Percentiles rank a stretch among this genome's conserved stretches.
Conservation (phyloP, 2,329 filamentous ascomycete species). For the Fusarium nelsonii region DNA sequence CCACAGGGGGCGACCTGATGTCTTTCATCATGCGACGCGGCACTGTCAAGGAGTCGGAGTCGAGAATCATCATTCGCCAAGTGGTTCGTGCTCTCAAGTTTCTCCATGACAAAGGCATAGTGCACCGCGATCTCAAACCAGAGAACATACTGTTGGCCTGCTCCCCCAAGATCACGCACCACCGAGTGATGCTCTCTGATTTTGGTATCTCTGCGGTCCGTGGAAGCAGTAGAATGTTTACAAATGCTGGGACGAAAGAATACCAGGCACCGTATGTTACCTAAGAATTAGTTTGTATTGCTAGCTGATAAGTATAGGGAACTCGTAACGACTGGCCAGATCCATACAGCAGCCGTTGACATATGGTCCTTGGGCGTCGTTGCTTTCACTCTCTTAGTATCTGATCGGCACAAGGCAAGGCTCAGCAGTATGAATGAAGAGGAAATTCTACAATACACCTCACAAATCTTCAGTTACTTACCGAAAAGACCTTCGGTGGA, state of each 20-base stretch:
- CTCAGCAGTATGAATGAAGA: constrained; percentile 48
- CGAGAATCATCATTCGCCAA: constrained; percentile 61
- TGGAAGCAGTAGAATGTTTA: constrained; percentile 58
- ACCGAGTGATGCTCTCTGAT: constrained; percentile 64
- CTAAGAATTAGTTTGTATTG: too few relatives aligned
- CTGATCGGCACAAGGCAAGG: constrained; percentile 40
- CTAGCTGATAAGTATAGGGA: constrained; percentile 54
- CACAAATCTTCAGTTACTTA: constrained; percentile 26
- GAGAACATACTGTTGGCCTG: constrained; percentile 65
- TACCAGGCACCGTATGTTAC: constrained; percentile 63
- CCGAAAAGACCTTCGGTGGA: constrained; percentile 41
- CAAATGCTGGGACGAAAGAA: constrained; percentile 59
- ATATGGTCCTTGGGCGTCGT: constrained; percentile 67
- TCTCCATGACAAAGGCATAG: constrained; percentile 62
- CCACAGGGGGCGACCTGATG: constrained; percentile 66
- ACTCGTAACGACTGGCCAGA: constrained; percentile 41
- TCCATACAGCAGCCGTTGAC: constrained; percentile 58
- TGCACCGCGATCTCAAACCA: constrained; percentile 67
- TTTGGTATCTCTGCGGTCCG: constrained; percentile 63
- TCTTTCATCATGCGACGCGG: constrained; percentile 59
- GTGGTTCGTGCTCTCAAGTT: constrained; percentile 61
- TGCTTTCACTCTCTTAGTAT: constrained; percentile 53
- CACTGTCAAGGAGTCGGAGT: constrained; percentile 56
- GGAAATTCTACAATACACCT: constrained; percentile 41
- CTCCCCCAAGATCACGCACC: constrained; percentile 58